phyloP scores from a whole-genome alignment of 768 basidiomycete genomes.

The Suillus clintonianus region DNA sequence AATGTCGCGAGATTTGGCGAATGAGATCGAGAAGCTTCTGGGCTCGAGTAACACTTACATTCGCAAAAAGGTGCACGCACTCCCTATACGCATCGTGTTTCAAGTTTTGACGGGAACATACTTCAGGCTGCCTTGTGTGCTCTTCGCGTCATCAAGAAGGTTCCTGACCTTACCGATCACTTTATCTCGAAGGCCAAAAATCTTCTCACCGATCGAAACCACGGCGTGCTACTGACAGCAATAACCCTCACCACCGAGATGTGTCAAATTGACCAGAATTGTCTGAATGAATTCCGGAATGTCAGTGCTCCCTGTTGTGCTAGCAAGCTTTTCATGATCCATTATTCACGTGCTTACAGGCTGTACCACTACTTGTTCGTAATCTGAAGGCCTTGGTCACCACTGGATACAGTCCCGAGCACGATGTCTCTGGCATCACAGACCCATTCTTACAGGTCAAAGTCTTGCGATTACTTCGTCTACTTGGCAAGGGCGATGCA shows the following conservation, averaged over 20 bases:
- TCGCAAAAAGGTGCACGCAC: slow-evolving; percentile 82
- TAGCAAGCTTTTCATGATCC: not conserved
- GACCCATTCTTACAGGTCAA: slow-evolving; percentile 96
- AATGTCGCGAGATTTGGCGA: slow-evolving; percentile 97
- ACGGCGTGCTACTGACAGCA: slow-evolving; percentile 92
- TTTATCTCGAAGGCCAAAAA: slow-evolving; percentile 87
- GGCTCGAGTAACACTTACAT: slow-evolving; percentile 99
- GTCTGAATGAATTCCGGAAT: slow-evolving; percentile 86
- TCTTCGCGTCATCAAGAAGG: slow-evolving; percentile 90
- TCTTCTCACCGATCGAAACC: slow-evolving; percentile 92
- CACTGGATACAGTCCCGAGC: slow-evolving; percentile 97
- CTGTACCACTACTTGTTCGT: slow-evolving; percentile 89
- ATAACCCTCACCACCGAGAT: slow-evolving; percentile 96
- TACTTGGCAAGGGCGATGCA: slow-evolving; percentile 85
- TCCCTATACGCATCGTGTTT: not conserved
- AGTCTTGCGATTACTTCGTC: slow-evolving; percentile 80
- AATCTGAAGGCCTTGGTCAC: slow-evolving; percentile 94
- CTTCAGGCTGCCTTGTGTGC: slow-evolving; percentile 91
- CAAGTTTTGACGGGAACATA: not conserved
- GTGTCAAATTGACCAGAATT: slow-evolving; percentile 75
- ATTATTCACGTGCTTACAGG: slow-evolving; percentile 46
- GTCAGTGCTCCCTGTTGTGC: slow-evolving; percentile 43
- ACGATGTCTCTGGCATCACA: slow-evolving; percentile 99
- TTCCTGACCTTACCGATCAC: slow-evolving; percentile 93
- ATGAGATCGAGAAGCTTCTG: slow-evolving; percentile 96